Evolutionary conservation across 768 basidiomycete species (phyloP), one percentile per base, ranked within the genome.

Genomic region (Strobilomyces dryophilus): DNA sequence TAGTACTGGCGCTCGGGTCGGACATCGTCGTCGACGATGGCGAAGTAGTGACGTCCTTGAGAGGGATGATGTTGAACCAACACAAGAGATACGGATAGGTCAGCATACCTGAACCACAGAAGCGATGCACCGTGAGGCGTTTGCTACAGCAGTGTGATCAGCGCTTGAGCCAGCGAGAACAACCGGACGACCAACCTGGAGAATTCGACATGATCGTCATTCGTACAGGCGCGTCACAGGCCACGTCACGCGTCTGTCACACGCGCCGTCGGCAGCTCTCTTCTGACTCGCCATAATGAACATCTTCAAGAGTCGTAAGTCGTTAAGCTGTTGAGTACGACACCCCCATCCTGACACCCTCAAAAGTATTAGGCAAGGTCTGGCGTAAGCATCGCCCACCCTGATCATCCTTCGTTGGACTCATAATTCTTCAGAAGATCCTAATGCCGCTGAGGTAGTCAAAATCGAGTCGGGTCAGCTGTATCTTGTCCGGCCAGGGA

Each of bases 401-500:
- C 43, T 48, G 57, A 67, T 55, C 54, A 17, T 40, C 57, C 24
- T 44, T 36, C 43, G 11, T 51, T 49, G 18, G 39, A 47, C 66
- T 73, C 60, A 74, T 58, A 35, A 57, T 54, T 57, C 57, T 56
- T 60, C 57, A 95, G 93, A 94, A 67, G 93, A 95, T 70, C 89
- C 94, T 39, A 92, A 95, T 71, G 91, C 92, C 49, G 83, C 92
- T 31, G 95, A 98, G 71, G 88, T 98, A 37, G 91, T 94, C 46
- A 95, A 95, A 74, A 91, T 98, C 53, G 87, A 90, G 20, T 84
- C 86, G 32, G 95, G 95, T 2, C 88, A 92, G 68, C 81, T 99
- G 24, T 94, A 86, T 72, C 84, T 98, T 51, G 85, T 95, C 49
- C 82, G 95, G 36, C 90, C 93, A 37, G 93, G 91, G 49, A 90